phyloP scores from a whole-genome alignment of 164 flowering plant species.

The Vitis amurensis region DNA sequence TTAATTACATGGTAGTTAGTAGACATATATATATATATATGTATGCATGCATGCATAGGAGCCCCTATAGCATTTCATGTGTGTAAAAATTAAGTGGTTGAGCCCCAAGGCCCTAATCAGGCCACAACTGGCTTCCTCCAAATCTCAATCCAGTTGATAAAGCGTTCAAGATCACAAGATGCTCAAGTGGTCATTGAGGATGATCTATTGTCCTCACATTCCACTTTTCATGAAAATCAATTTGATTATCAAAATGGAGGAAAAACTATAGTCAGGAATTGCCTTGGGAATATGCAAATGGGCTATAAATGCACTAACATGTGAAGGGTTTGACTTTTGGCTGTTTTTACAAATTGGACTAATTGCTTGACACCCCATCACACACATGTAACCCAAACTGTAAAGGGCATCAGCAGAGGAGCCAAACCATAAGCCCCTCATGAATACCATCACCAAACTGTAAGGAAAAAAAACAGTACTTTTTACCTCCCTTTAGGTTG shows the following conservation, averaged over 20 bases:
- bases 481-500: neutral
- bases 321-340: conserved; percentile 5
- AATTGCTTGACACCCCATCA: neutral
- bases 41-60: too few relatives aligned
- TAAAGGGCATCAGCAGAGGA: neutral
- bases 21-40: too few relatives aligned
- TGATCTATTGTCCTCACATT: neutral
- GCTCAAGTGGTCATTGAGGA: too few relatives aligned
- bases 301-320: conserved; percentile 3
- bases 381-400: neutral
- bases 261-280: neutral
- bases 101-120: too few relatives aligned
- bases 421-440: neutral
- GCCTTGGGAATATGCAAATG: neutral
- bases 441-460: neutral
- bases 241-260: neutral
- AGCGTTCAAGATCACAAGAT: too few relatives aligned
- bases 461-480: neutral
- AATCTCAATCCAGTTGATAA: too few relatives aligned
- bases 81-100: too few relatives aligned
- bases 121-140: too few relatives aligned
- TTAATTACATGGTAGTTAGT: too few relatives aligned
- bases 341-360: neutral
- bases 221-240: neutral
- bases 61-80: too few relatives aligned